A percentile compares a stretch with the other conserved stretches of the same genome.
Conservation (phyloP, 2,329 filamentous ascomycete species). For the Beauveria varroae region DNA sequence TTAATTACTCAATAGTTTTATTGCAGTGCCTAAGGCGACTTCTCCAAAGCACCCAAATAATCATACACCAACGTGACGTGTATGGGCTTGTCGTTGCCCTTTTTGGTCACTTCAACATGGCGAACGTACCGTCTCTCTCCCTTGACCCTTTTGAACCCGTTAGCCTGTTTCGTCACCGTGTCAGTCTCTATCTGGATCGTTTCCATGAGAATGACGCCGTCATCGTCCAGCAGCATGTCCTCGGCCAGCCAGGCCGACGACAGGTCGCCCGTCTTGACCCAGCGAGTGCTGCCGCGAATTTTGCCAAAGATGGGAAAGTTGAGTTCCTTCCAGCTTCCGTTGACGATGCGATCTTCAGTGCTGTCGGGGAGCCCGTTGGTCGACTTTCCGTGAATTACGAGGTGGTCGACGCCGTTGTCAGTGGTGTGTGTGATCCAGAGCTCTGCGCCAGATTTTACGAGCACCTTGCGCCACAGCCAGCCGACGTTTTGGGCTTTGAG, state of each 20-base stretch:
- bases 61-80: not conserved
- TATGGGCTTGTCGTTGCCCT: not conserved
- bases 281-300: not conserved
- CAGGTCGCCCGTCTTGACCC: not conserved
- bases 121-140: not conserved
- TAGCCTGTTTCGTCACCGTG: not conserved
- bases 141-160: not conserved
- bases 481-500: not conserved
- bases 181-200: not conserved
- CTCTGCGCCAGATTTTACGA: not conserved
- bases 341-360: not conserved
- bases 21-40: not conserved
- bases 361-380: not conserved
- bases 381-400: not conserved
- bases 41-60: not conserved
- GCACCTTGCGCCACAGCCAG: slow-evolving; percentile 3
- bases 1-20: not conserved
- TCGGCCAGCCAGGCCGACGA: not conserved
- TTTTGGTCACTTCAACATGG: not conserved
- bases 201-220: not conserved
- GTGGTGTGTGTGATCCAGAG: not conserved
- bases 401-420: not conserved
- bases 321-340: not conserved
- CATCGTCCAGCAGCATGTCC: not conserved
- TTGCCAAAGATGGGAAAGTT: slow-evolving; percentile 4